Conservation (phyloP, 345 rosid genomes). For the Geranium rotundifolium region DNA sequence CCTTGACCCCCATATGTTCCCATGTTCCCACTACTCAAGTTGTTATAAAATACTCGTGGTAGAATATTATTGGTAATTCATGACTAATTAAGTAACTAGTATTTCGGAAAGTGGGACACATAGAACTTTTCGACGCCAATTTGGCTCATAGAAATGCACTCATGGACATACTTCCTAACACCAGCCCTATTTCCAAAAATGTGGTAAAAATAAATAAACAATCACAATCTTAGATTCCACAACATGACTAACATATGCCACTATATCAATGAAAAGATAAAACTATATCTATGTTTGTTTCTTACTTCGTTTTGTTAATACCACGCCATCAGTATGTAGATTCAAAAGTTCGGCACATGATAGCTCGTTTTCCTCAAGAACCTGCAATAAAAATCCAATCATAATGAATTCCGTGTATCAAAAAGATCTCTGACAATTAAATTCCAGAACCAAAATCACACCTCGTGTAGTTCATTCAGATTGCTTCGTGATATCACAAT, state of each 20-base stretch:
- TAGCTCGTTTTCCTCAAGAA: constrained; percentile 82
- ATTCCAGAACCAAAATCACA: constrained; percentile 8
- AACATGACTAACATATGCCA: neutral
- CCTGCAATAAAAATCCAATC: constrained; percentile 34
- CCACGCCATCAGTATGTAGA: constrained; percentile 70
- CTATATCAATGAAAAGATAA: neutral
- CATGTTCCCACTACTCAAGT: too few relatives aligned
- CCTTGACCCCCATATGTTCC: too few relatives aligned
- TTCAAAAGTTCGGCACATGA: constrained; percentile 63
- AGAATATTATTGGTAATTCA: too few relatives aligned
- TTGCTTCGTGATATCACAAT: constrained; percentile 78
- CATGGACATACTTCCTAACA: too few relatives aligned
- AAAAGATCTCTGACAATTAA: constrained; percentile 1
- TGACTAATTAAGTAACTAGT: too few relatives aligned
- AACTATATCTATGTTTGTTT: constrained; percentile 5
- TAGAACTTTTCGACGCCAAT: too few relatives aligned
- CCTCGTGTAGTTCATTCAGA: constrained; percentile 73
- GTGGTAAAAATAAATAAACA: too few relatives aligned
- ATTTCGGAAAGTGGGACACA: too few relatives aligned
- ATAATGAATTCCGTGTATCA: constrained; percentile 6
- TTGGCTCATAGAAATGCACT: too few relatives aligned
- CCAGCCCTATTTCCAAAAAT: too few relatives aligned
- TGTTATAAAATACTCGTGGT: too few relatives aligned
- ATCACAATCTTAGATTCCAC: too few relatives aligned
- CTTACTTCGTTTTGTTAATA: constrained; percentile 80